Percentiles rank a stretch among this genome's conserved stretches.
These are phyloP conservation scores for Thielaviopsis musarum DNA, from an alignment of 2,329 filamentous ascomycete species.

Conservation along the genomic window DNA sequence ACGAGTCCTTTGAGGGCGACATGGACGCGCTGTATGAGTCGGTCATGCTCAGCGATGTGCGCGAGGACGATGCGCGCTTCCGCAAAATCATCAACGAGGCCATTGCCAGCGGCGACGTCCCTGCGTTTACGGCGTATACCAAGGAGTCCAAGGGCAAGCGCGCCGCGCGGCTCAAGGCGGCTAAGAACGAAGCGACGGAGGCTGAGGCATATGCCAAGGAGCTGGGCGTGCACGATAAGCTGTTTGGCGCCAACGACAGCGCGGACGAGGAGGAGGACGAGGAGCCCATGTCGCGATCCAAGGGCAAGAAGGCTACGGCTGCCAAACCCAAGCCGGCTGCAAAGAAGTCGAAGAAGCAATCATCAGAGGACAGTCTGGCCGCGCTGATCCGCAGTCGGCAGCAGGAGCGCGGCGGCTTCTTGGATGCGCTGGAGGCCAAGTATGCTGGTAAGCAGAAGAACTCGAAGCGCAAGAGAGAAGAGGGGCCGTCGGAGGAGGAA, in stretches of 20 bases:
- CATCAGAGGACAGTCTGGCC: conserved; percentile 41
- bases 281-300: background rate
- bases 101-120: conserved; percentile 52
- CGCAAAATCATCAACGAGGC: conserved; percentile 64
- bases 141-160: conserved; percentile 54
- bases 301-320: background rate
- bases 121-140: conserved; percentile 50
- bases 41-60: conserved; percentile 73
- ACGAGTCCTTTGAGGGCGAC: conserved; percentile 53
- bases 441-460: conserved; percentile 40
- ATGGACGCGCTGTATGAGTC: conserved; percentile 63
- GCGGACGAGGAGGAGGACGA: conserved; percentile 15
- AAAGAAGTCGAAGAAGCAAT: conserved; percentile 23
- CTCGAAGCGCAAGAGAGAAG: conserved; percentile 37
- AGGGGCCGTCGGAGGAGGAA: conserved; percentile 44
- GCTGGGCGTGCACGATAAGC: conserved; percentile 54
- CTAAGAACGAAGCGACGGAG: conserved; percentile 51
- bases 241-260: conserved; percentile 32
- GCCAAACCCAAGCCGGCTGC: background rate
- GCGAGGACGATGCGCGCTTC: conserved; percentile 77
- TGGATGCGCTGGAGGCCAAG: conserved; percentile 62
- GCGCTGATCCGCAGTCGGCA: conserved; percentile 61
- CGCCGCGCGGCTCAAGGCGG: conserved; percentile 40
- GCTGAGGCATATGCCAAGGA: conserved; percentile 62
- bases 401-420: conserved; percentile 44